Evolutionary conservation across 768 basidiomycete species (phyloP).

Genomic region (Cubamyces lactineus): DNA sequence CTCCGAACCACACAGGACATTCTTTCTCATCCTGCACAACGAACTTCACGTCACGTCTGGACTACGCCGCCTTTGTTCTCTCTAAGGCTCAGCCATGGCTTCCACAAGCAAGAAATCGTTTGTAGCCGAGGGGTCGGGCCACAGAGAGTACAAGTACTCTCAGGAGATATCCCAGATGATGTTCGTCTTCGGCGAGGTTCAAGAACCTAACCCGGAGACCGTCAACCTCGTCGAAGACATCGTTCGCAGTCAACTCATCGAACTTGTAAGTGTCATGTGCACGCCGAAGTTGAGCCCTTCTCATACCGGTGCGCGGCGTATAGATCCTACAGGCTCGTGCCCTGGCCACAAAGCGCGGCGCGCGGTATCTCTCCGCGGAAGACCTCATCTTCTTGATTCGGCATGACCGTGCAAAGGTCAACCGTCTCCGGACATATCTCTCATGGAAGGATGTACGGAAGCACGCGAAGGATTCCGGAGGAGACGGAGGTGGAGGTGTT

Average conservation of each 20-base stretch:
- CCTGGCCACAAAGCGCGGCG: slow-evolving; percentile 79
- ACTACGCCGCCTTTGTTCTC: not conserved
- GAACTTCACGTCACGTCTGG: not conserved
- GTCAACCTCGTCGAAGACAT: slow-evolving; percentile 96
- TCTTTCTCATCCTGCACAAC: not conserved
- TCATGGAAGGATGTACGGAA: slow-evolving; percentile 98
- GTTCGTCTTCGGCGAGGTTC: slow-evolving; percentile 97
- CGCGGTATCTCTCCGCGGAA: slow-evolving; percentile 86
- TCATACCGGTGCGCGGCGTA: not conserved
- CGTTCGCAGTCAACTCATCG: slow-evolving; percentile 86
- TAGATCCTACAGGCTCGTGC: slow-evolving; percentile 92
- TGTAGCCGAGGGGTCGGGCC: slow-evolving; percentile 16
- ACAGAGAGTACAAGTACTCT: slow-evolving; percentile 81
- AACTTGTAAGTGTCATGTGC: slow-evolving; percentile 59
- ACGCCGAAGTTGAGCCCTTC: not conserved
- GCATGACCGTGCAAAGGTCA: slow-evolving; percentile 92
- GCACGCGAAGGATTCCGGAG: slow-evolving; percentile 89
- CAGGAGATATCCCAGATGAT: slow-evolving; percentile 98
- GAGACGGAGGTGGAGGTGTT: slow-evolving; percentile 76
- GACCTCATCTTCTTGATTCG: slow-evolving; percentile 97
- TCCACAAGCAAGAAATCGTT: slow-evolving; percentile 24
- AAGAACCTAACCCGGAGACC: slow-evolving; percentile 85
- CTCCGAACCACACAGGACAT: too few species aligned
- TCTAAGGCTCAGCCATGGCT: slow-evolving; percentile 17
- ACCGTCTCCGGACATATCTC: slow-evolving; percentile 88